A percentile compares a stretch with the other conserved stretches of the same genome.
Conservation (phyloP, 164 flowering plant genomes). For the Platanus orientalis region DNA sequence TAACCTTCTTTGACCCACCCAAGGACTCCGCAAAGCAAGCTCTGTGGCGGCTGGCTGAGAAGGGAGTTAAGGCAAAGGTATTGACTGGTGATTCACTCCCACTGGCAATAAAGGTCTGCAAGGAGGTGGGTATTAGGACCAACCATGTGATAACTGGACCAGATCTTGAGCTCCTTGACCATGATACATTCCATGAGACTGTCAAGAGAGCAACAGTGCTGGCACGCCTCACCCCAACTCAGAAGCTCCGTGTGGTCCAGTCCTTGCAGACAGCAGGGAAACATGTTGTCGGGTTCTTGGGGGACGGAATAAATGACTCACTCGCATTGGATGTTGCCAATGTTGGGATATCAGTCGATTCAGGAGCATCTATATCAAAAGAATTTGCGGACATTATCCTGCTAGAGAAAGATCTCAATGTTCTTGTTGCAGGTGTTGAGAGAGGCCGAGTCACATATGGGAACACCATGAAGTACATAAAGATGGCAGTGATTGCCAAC, state of each 20-base stretch:
- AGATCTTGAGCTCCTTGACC: conserved; percentile 56
- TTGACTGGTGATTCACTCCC: conserved; percentile 69
- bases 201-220: conserved; percentile 61
- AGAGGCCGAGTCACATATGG: conserved; percentile 58
- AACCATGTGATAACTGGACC: conserved; percentile 67
- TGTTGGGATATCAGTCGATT: conserved; percentile 73
- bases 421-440: conserved; percentile 66
- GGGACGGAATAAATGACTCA: conserved; percentile 75
- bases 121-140: conserved; percentile 72
- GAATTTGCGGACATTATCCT: conserved; percentile 70
- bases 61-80: conserved; percentile 73
- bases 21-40: conserved; percentile 84
- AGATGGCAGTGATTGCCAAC: conserved; percentile 58
- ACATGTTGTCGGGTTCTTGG: conserved; percentile 71
- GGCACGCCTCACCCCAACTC: conserved; percentile 76
- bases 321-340: conserved; percentile 71
- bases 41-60: conserved; percentile 59
- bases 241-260: conserved; percentile 67
- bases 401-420: conserved; percentile 75
- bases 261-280: conserved; percentile 54
- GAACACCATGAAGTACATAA: conserved; percentile 78
- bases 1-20: conserved; percentile 75
- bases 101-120: conserved; percentile 58
- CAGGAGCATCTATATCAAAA: conserved; percentile 69
- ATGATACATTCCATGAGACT: conserved; percentile 54